Conservation (phyloP, 108 stramenopile genomes). For the Skeletonema grethae region DNA sequence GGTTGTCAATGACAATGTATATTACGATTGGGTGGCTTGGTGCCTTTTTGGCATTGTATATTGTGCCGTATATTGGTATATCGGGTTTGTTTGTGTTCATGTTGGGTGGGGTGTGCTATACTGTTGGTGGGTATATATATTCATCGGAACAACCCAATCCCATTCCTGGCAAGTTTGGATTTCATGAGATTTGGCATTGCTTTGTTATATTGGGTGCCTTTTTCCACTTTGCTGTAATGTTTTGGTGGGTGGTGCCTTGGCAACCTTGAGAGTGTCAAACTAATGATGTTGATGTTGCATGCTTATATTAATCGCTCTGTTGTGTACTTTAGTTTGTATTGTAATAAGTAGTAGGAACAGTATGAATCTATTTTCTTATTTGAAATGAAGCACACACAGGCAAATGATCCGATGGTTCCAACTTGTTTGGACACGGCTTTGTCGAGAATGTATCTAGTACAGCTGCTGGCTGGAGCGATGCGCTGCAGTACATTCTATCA, state of each 20-base stretch:
- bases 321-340: not conserved
- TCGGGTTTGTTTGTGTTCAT: constrained; percentile 58
- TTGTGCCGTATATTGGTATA: constrained; percentile 44
- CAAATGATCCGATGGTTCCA: constrained; percentile 91
- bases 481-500: constrained; percentile 86
- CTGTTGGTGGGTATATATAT: constrained; percentile 70
- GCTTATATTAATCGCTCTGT: not conserved
- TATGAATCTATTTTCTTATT: constrained; percentile 3
- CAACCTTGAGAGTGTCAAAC: constrained; percentile 27
- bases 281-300: not conserved
- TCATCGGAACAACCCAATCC: constrained; percentile 65
- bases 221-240: constrained; percentile 76
- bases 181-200: constrained; percentile 86
- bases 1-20: constrained; percentile 80
- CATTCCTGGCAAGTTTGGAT: constrained; percentile 74
- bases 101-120: constrained; percentile 63
- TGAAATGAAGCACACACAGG: constrained; percentile 82
- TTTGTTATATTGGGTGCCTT: constrained; percentile 67
- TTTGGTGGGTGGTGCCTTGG: constrained; percentile 67
- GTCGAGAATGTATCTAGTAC: constrained; percentile 63
- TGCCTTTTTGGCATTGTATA: constrained; percentile 61
- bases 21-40: constrained; percentile 86
- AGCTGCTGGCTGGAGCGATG: constrained; percentile 54
- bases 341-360: not conserved
- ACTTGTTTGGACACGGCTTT: constrained; percentile 72